Base-by-base conservation (phyloP, 345 rosid species). In the Combretum micranthum region DNA sequence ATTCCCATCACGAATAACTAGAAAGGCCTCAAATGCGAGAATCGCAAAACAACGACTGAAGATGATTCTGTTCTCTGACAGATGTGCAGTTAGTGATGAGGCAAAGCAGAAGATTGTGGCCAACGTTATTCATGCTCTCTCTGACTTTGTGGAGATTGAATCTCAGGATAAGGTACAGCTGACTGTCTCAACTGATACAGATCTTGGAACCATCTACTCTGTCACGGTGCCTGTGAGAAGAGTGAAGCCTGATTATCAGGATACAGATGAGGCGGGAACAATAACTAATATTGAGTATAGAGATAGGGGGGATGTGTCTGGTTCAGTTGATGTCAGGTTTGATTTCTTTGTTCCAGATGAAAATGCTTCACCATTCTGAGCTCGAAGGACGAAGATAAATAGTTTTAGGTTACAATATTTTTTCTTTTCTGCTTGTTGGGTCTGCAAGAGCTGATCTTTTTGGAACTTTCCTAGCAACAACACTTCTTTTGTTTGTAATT, bases 41-140 rank as follows among this genome's bases (percentile, higher is more conserved):
- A 76, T 83, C 60, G 99, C 99, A 5, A 93, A 93, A 81, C 97
- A 93, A 70, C 83, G 94, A 5, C 75, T 93, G 66, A 85, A 85
- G 85, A 93, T 93, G 99, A 93, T 93, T 64, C 89, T 93, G 44
- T 89, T 93, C 86, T 93, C 99, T 4, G 97, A 93, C 69, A 74
- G 99, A 52, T 93, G 96, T 26, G 97, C 89, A 0, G 99, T 93
- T 2, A 89, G 97, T 25, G 96, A 93, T 0, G 97, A 89, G 64
- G 99, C 99, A 13, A 88, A 86, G 60, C 75, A 74, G 72, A 88
- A 84, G 72, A 92, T 92, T 18, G 96, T 92, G 44, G 70, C 74
- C 69, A 89, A 93, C 74, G 71, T 93, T 16, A 79, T 93, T 44
- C 87, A 64, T 47, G 78, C 91, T 16, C 60, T 93, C 15, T 89